Conservation (phyloP, 164 flowering plant species). For the Macadamia integrifolia region DNA sequence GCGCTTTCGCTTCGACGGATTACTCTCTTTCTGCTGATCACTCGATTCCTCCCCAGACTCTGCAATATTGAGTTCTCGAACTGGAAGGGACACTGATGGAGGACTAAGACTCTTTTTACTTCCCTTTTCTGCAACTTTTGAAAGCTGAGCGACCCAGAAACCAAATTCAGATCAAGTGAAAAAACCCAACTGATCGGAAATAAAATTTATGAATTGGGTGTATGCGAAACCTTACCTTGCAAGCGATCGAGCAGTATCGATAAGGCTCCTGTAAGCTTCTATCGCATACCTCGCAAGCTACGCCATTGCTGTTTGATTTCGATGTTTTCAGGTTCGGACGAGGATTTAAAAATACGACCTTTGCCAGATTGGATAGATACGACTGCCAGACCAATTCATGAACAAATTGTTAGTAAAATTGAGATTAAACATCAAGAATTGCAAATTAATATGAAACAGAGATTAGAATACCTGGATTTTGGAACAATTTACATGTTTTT, state of each 20-base stretch:
- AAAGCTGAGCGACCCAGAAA: conserved; percentile 4
- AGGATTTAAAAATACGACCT: conserved; percentile 63
- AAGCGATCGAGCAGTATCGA: conserved; percentile 66
- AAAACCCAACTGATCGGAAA: too few species aligned
- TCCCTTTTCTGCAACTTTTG: neutral
- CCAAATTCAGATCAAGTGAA: neutral
- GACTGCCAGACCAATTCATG: conserved; percentile 28
- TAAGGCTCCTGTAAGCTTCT: conserved; percentile 52
- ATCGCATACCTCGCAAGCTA: conserved; percentile 49
- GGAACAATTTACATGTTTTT: conserved; percentile 56
- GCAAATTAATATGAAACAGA: neutral
- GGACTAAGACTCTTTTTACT: neutral
- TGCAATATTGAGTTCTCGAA: conserved; percentile 2
- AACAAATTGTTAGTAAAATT: too few species aligned
- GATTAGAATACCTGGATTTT: conserved; percentile 46
- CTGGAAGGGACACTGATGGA: neutral
- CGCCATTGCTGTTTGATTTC: conserved; percentile 34
- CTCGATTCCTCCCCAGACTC: neutral
- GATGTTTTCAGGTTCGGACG: conserved; percentile 42
- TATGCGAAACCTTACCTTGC: conserved; percentile 44
- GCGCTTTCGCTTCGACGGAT: conserved; percentile 32
- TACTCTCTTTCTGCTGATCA: conserved; percentile 3
- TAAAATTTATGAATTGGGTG: neutral
- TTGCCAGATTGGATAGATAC: conserved; percentile 59
- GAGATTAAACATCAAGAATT: neutral